Percentiles rank a stretch among this genome's conserved stretches.
Conservation (phyloP, 345 rosid genomes). For the Gossypium mustelinum region DNA sequence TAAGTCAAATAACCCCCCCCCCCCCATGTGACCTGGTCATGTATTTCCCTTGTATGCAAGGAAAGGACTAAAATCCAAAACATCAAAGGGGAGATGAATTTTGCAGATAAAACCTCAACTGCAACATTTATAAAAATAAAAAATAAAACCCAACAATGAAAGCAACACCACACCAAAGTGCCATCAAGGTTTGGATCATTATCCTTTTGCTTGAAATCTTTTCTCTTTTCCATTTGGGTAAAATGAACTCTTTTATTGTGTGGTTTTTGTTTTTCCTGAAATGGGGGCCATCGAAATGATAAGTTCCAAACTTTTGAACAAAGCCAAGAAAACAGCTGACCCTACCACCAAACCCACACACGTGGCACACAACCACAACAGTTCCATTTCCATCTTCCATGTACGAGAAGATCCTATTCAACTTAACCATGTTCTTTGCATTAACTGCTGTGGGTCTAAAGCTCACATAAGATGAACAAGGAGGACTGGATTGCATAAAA, state of each 20-base stretch:
- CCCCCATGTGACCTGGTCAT: constrained; percentile 13
- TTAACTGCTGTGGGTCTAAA: constrained; percentile 6
- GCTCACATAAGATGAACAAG: constrained; percentile 19
- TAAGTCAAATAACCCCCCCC: not conserved
- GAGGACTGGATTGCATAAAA: not conserved
- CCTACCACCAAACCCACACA: constrained; percentile 5
- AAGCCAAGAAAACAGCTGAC: constrained; percentile 2
- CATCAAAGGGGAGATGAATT: not conserved
- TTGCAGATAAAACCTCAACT: constrained; percentile 8
- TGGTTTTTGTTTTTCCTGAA: not conserved
- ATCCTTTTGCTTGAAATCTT: not conserved
- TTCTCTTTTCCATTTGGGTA: not conserved
- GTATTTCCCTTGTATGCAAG: not conserved
- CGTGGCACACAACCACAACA: not conserved
- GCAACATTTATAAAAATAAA: not conserved
- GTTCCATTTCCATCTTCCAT: not conserved
- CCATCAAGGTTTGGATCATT: not conserved
- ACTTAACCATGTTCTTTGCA: constrained; percentile 11
- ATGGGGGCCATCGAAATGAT: constrained; percentile 24
- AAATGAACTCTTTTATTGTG: not conserved
- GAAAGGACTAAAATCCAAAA: not conserved
- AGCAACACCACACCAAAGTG: not conserved
- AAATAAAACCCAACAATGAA: not conserved
- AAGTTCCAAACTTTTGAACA: constrained; percentile 24
- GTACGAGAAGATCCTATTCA: not conserved